These are phyloP conservation scores for Alternaria triticimaculans DNA, from an alignment of 2,329 filamentous ascomycete genomes.

Conservation along the genomic window DNA sequence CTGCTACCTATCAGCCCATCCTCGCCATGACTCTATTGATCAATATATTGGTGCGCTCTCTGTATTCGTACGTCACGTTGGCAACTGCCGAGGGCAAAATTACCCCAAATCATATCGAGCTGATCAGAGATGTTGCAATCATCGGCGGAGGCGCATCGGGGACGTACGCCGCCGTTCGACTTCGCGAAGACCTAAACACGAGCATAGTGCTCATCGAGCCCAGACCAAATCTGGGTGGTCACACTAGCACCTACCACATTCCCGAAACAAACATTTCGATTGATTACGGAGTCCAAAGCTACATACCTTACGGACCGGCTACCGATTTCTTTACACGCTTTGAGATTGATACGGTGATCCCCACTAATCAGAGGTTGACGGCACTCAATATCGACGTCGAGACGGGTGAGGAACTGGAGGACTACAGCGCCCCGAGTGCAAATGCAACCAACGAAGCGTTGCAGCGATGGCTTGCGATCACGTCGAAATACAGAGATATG, in stretches of 20 bases:
- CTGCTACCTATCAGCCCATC: neutral
- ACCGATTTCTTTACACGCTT: constrained; percentile 56
- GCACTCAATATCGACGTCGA: constrained; percentile 41
- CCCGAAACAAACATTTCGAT: constrained; percentile 40
- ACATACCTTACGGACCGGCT: constrained; percentile 52
- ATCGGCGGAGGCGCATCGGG: constrained; percentile 55
- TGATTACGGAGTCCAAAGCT: constrained; percentile 51
- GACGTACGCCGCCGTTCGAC: constrained; percentile 53
- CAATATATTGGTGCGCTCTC: neutral
- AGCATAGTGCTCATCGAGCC: constrained; percentile 53
- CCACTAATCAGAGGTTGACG: constrained; percentile 13
- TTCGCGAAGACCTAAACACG: constrained; percentile 49
- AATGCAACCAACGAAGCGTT: constrained; percentile 26
- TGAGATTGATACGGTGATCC: constrained; percentile 37
- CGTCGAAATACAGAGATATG: constrained; percentile 23
- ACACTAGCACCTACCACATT: constrained; percentile 57
- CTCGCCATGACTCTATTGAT: neutral
- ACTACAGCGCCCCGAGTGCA: constrained; percentile 20
- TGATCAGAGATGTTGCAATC: constrained; percentile 43
- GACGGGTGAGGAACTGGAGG: constrained; percentile 26
- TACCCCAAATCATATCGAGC: neutral
- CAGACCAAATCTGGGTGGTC: constrained; percentile 54
- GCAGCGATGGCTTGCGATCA: constrained; percentile 23
- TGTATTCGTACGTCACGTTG: neutral
- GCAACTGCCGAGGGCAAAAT: neutral